Base-by-base conservation (phyloP, 2,329 filamentous ascomycete species). In the Ophidiomyces ophidiicola region DNA sequence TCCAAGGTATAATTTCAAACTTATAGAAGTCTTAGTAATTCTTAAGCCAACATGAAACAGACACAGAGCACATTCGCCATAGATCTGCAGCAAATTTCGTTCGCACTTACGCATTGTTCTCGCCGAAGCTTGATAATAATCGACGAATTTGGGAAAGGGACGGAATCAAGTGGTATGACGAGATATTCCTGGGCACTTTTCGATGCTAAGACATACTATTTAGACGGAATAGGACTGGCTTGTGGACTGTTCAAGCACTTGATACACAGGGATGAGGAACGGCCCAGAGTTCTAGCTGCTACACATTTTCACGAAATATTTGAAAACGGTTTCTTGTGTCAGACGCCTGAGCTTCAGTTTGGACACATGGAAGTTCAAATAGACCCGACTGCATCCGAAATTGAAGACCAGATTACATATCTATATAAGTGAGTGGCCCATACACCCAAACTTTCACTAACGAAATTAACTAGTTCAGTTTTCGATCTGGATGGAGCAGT, bases 121-220 rank as follows among this genome's bases (percentile, higher is more conserved):
- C 66, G 72, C 8, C 72, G 76, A 33, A 94, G 83, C 52, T 66
- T 98, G 4, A 58, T 98, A 1, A 67, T 98, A n/a, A 76, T 96
- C 31, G 90, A 98, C 51, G 90, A 98, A 53, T 96, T 98, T 51
- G 77, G 78, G 1, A 81, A 80, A 56, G 78, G 77, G 2, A 80
- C 77, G 0, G 72, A 77, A 43, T 69, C 71, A 8, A 68, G 66
- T 43, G 68, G 67, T 67, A 31, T 25, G 50, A 48, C 1, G 18
- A n/a, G 23, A 24, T 18, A 10, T 15, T 3, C 2, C n/a, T 30
- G 6, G 4, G 5, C 12, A 12, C 10, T 18, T 8, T 19, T 32
- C 12, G 24, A 18, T 34, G 6, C 38, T 19, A 26, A 46, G 12
- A 30, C 26, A 11, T 21, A 18, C 15, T 46, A 39, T 41, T n/a